These are phyloP conservation scores for Nicotiana noctiflora DNA, from an alignment of 257 asterid genomes.

Conservation along the genomic window DNA sequence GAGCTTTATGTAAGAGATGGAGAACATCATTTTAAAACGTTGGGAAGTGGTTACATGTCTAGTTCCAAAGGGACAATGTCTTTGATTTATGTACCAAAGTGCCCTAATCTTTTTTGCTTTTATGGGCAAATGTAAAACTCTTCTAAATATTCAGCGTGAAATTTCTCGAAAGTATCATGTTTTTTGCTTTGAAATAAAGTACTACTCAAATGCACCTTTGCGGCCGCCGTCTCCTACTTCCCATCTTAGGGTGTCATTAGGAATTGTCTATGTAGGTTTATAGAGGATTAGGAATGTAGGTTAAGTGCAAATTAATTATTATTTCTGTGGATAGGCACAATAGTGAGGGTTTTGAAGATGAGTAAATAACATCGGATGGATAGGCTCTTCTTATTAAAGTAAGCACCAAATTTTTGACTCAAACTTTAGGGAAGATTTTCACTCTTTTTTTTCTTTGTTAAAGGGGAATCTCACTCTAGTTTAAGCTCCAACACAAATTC, in stretches of 20 bases:
- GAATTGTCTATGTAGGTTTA: background rate
- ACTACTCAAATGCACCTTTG: slow-evolving; percentile 14
- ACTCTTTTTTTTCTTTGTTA: too few species aligned
- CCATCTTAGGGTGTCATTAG: background rate
- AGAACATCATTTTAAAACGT: slow-evolving; percentile 15
- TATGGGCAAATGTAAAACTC: background rate
- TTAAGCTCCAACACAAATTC: background rate
- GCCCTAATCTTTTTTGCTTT: background rate
- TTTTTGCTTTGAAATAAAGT: background rate
- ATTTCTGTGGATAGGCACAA: background rate
- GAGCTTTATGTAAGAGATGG: slow-evolving; percentile 6
- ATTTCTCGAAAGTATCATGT: background rate
- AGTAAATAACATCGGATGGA: background rate
- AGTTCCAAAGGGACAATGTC: slow-evolving; percentile 28
- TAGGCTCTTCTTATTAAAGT: background rate
- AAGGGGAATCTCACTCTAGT: background rate
- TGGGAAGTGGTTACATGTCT: slow-evolving; percentile 13
- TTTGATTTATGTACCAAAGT: slow-evolving; percentile 8
- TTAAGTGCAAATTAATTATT: background rate
- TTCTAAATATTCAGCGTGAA: background rate
- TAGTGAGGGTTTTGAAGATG: background rate
- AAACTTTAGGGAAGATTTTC: too few species aligned
- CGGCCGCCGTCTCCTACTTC: slow-evolving; percentile 16
- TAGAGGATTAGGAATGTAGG: background rate
- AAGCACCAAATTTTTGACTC: too few species aligned